Base-by-base conservation (phyloP, 1,284 basidiomycete species). In the Melampsora medusae region DNA sequence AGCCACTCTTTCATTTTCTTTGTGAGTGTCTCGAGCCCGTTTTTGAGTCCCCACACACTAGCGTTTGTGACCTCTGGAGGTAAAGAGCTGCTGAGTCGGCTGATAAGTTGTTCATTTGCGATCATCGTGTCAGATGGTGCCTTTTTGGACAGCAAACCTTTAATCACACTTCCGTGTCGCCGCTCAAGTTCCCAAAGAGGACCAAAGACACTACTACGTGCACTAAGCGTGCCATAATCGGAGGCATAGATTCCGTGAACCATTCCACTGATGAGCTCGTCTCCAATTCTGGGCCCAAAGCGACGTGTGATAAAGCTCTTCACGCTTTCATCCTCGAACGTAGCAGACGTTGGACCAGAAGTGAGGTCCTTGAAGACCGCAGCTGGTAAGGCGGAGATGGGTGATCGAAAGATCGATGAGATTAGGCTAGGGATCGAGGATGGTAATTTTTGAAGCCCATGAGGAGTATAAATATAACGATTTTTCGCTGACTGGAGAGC, bases 231-330 rank as follows among this genome's bases (percentile, higher is more conserved):
- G 0, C 90, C 84, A 2, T 92, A 88, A 80, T 96, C 93, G 0
- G 92, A 89, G 0, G 93, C 93, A 81, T 97, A 97, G 77, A 99
- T 91, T 0, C 95, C 96, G 80, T 97, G 95, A 0, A 94, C 88
- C 78, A 97, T 86, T 0, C 94, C 91, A 74, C 90, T 92, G 2
- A 91, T 90, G 67, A 97, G 87, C 4, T 87, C 87, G 12, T 88
- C 86, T 0, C 93, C 92, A 73, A 95, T 87, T n/a, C 66, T 48
- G 1, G 85, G 81, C 0, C 93, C 92, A 77, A 97, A 91, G 14
- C 93, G 86, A 4, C 92, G 87, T 0, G 87, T 82, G 74, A 97
- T 83, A 80, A 98, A 92, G 0, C 87, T 83, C 79, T 96, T 89
- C 22, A 98, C 86, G 3, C 90, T 90, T 81, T 97, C 94, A 82